phyloP scores from a whole-genome alignment of 108 stramenopile species.

The Cyclotella distinguenda region DNA sequence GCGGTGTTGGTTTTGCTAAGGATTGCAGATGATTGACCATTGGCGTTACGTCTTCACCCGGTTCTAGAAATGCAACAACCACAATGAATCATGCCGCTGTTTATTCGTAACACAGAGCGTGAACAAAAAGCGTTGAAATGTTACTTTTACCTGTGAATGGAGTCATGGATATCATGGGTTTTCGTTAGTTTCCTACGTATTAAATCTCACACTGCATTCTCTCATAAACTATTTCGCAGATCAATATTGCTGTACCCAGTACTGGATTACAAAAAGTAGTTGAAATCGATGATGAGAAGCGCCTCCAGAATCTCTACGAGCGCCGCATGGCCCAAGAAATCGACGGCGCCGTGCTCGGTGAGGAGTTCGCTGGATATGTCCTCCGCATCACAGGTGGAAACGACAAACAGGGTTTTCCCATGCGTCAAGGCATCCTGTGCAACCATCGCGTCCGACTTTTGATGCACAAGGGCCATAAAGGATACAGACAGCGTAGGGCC shows the following conservation, averaged over 20 bases:
- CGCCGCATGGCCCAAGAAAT: constrained; percentile 98
- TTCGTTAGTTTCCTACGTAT: background rate
- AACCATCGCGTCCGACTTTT: constrained; percentile 97
- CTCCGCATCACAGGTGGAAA: constrained; percentile 98
- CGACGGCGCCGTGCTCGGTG: constrained; percentile 93
- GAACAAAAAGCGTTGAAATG: no score
- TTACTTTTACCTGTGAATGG: no score
- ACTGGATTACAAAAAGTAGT: constrained; percentile 97
- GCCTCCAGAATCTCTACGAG: constrained; percentile 98
- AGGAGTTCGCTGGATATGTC: constrained; percentile 98
- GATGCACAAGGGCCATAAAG: constrained; percentile 90
- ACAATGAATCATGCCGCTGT: no score
- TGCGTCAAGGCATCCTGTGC: constrained; percentile 99
- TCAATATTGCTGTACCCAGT: constrained; percentile 97
- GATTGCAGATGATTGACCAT: background rate
- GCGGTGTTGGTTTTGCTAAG: background rate
- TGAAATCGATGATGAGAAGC: constrained; percentile 99
- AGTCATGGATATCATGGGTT: background rate
- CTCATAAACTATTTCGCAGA: constrained; percentile 70
- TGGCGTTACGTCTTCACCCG: no score
- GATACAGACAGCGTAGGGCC: constrained; percentile 89
- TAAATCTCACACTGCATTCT: background rate
- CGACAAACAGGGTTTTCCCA: constrained; percentile 99
- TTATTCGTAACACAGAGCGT: no score
- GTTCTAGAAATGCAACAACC: no score